These are phyloP conservation scores for Asterochloris erici DNA, from an alignment of 139 green algal genomes.

Conservation along the genomic window DNA sequence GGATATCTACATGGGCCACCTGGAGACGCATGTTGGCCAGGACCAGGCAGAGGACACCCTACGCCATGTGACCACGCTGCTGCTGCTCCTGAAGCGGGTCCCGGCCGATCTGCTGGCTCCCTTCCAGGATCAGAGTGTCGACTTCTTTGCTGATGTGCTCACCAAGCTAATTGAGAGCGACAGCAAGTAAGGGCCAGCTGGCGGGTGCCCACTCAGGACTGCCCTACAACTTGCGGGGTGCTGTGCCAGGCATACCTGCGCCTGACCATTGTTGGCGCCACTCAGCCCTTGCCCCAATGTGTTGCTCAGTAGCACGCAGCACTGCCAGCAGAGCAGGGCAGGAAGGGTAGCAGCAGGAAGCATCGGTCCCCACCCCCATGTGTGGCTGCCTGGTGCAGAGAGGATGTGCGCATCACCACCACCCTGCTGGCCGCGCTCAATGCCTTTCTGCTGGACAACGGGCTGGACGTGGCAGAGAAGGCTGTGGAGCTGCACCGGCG, in stretches of 20 bases:
- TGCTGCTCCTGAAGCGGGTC: constrained; percentile 33
- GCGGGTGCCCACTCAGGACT: not conserved
- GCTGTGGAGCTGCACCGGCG: constrained; percentile 20
- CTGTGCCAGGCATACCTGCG: not conserved
- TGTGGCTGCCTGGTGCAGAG: constrained; percentile 14
- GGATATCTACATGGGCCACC: constrained; percentile 18
- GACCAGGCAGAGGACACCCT: constrained; percentile 27
- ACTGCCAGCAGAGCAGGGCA: not conserved
- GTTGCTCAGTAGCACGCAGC: not conserved
- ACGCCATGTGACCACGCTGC: constrained; percentile 24
- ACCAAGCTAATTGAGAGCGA: too few species aligned
- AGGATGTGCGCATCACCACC: constrained; percentile 23
- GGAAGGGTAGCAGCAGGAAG: not conserved
- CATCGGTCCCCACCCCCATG: not conserved
- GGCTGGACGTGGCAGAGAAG: constrained; percentile 26
- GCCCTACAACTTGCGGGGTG: not conserved
- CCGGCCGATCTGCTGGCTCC: constrained; percentile 25
- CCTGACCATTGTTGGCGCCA: not conserved
- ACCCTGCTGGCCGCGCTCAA: constrained; percentile 28
- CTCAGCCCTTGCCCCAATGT: not conserved
- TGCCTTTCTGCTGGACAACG: constrained; percentile 39
- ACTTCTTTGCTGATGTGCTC: constrained; percentile 26
- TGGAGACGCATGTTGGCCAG: constrained; percentile 21
- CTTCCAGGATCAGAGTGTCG: constrained; percentile 30
- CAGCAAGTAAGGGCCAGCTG: not conserved